Percentiles rank a stretch among this genome's conserved stretches.
Conservation (phyloP, 352 stramenopile species). For the Phytophthora pisi region DNA sequence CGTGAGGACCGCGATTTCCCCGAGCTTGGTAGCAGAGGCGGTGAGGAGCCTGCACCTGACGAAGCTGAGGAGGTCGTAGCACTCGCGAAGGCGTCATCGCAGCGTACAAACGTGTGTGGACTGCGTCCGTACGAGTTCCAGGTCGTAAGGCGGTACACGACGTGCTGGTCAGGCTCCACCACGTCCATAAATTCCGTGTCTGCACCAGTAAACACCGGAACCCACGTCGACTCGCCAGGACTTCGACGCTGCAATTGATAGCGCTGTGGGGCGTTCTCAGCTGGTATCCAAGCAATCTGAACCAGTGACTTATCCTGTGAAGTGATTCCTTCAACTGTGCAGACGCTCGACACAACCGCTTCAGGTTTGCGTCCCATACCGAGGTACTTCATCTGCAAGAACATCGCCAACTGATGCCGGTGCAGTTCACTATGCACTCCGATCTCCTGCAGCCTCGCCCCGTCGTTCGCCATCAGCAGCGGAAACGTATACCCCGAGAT, state of each 20-base stretch:
- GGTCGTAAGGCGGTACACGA: constrained; percentile 78
- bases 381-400: constrained; percentile 84
- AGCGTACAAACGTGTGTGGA: constrained; percentile 61
- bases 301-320: constrained; percentile 46
- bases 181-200: constrained; percentile 80
- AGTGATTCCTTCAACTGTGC: constrained; percentile 31
- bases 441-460: constrained; percentile 70
- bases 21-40: constrained; percentile 15
- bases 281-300: constrained; percentile 63
- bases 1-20: constrained; percentile 33
- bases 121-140: constrained; percentile 88
- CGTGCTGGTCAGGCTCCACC: constrained; percentile 52
- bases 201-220: constrained; percentile 59
- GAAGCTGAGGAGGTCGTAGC: constrained; percentile 11
- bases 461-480: constrained; percentile 85
- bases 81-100: constrained; percentile 35
- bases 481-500: constrained; percentile 89
- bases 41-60: constrained; percentile 11
- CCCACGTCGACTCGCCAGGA: constrained; percentile 64
- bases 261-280: constrained; percentile 51
- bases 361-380: constrained; percentile 75
- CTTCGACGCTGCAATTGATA: constrained; percentile 78
- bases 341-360: constrained; percentile 49
- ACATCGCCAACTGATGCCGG: constrained; percentile 81
- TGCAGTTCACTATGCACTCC: constrained; percentile 74